Percentiles rank a stretch among this genome's conserved stretches.
These are phyloP conservation scores for Sclerospora graminicola DNA, from an alignment of 352 stramenopile genomes.

Conservation along the genomic window DNA sequence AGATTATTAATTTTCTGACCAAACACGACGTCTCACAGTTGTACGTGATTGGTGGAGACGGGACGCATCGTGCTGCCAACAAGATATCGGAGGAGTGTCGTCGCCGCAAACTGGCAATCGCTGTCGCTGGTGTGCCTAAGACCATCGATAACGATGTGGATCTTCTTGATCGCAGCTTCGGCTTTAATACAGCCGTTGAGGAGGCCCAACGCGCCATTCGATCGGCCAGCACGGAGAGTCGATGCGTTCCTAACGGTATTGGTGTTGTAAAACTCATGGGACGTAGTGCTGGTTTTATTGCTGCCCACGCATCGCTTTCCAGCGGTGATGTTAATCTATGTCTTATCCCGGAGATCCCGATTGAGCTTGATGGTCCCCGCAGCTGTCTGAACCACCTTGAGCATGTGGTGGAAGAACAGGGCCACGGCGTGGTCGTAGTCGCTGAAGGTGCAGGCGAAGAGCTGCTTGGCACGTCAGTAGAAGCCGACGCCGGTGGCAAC, in stretches of 20 bases:
- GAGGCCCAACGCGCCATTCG: constrained; percentile 91
- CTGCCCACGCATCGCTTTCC: constrained; percentile 92
- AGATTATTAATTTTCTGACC: constrained; percentile 92
- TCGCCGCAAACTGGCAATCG: constrained; percentile 79
- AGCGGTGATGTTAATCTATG: constrained; percentile 97
- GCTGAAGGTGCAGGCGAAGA: constrained; percentile 96
- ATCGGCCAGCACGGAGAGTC: constrained; percentile 87
- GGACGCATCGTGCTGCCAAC: constrained; percentile 94
- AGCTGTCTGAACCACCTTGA: constrained; percentile 89
- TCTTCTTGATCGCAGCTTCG: constrained; percentile 96
- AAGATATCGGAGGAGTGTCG: constrained; percentile 76
- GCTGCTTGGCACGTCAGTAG: constrained; percentile 85
- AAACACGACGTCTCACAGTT: constrained; percentile 88
- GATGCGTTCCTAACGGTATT: constrained; percentile 95
- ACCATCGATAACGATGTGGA: constrained; percentile 99
- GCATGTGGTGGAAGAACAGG: constrained; percentile 89
- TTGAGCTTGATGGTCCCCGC: constrained; percentile 88
- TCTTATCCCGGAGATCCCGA: constrained; percentile 94
- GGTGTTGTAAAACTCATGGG: constrained; percentile 99
- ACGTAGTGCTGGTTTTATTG: constrained; percentile 95
- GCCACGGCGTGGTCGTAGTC: constrained; percentile 96
- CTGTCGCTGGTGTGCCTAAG: constrained; percentile 96
- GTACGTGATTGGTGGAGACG: constrained; percentile 97
- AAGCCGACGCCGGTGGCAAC: constrained; percentile 89
- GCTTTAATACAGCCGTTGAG: constrained; percentile 96